Conservation (phyloP, 2,329 filamentous ascomycete genomes). For the Aureobasidium sp. region DNA sequence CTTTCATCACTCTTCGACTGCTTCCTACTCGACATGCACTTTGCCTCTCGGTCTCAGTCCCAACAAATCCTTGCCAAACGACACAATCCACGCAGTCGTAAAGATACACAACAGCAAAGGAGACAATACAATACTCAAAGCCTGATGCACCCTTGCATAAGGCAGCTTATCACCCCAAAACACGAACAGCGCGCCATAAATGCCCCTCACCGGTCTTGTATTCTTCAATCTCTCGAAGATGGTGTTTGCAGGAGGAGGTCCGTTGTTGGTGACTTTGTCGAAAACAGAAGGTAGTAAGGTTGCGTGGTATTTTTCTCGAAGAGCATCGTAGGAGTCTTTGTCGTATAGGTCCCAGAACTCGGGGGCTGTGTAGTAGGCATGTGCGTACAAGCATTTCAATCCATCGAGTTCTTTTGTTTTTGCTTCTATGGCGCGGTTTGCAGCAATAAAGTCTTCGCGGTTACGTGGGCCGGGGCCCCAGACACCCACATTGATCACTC, state of each 20-base stretch:
- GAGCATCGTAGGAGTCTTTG: conserved; percentile 51
- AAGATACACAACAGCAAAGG: neutral
- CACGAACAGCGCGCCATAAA: conserved; percentile 34
- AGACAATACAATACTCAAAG: neutral
- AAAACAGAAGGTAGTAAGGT: conserved; percentile 58
- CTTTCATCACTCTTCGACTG: too few relatives aligned
- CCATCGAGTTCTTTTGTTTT: conserved; percentile 64
- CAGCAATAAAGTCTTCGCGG: conserved; percentile 53
- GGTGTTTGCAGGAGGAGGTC: conserved; percentile 23
- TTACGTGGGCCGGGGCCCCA: conserved; percentile 68
- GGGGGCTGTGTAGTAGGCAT: conserved; percentile 70
- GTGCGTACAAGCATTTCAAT: conserved; percentile 82
- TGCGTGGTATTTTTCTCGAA: conserved; percentile 58
- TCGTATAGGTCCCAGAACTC: conserved; percentile 64
- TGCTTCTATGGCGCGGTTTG: conserved; percentile 64
- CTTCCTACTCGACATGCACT: neutral
- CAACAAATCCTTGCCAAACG: neutral
- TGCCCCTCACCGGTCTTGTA: conserved; percentile 32
- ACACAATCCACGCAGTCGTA: neutral
- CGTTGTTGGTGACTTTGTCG: conserved; percentile 59
- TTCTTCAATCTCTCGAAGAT: conserved; percentile 25
- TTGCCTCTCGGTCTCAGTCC: neutral
- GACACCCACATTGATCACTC: conserved; percentile 54
- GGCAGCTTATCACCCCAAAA: conserved; percentile 21
- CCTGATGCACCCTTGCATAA: conserved; percentile 15